Evolutionary conservation across 306 rosid genomes (phyloP), one percentile per base, ranked within the genome.

Genomic region (Urtica urens): DNA sequence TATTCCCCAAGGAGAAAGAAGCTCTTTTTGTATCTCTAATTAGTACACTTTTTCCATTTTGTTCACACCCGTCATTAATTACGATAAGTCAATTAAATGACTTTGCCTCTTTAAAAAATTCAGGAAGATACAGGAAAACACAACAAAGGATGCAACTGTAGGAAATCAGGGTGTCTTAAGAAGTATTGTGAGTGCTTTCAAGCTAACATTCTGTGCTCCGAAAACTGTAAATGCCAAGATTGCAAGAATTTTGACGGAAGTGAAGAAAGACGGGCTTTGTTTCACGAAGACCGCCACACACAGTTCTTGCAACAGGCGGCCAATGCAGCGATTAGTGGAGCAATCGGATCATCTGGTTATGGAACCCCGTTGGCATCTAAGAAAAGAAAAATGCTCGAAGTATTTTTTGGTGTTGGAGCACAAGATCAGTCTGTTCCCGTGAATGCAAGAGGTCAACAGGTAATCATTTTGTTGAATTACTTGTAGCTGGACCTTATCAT

Each of bases 141-240:
- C 78, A 80, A 80, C 58, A 83, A 83, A 77, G 94, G 94, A 62
- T 83, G 94, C 49, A 69, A 80, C 63, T 83, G 94, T 72, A 76
- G 68, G 78, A 83, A 79, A 66, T 76, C 94, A 41, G 94, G 88
- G 60, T 83, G 94, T 72, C 94, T 83, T 33, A 83, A 83, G 78
- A 83, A 77, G 76, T 83, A 83, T 51, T 83, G 94, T 3, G 94
- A 83, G 71, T 83, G 94, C 71, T 83, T 71, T 68, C 94, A 83
- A 67, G 85, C 80, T 71, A 83, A 67, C 63, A 53, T 79, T 63
- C 69, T 72, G 43, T 82, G 90, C 65, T 82, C 93, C 56, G 86
- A 74, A 77, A 79, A 78, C 58, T 86, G 87, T 68, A 81, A 66
- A 76, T 86, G 87, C 70, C 27, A 62, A 55, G 85, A 69, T 60